These are phyloP conservation scores for Lagenaria siceraria DNA, from an alignment of 306 rosid species.

Conservation along the genomic window DNA sequence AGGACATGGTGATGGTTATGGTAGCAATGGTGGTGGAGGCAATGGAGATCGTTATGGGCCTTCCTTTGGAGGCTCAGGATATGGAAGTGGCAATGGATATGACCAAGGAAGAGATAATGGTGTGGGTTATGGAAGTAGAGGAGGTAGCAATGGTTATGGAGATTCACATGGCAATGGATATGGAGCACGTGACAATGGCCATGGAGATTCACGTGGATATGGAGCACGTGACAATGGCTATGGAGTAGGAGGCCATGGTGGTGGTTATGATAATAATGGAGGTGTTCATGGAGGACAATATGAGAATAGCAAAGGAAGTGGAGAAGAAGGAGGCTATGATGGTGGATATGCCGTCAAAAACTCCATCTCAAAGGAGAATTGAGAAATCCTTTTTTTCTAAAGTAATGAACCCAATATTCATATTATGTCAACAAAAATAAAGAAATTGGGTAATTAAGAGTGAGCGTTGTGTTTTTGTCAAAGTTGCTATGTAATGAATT, in stretches of 20 bases:
- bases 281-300: constrained; percentile 36
- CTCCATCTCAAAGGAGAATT: neutral
- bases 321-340: constrained; percentile 47
- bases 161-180: no score
- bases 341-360: constrained; percentile 30
- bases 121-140: neutral
- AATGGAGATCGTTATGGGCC: constrained; percentile 12
- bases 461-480: neutral
- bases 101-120: neutral
- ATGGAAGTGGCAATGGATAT: neutral
- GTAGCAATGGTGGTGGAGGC: constrained; percentile 11
- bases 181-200: neutral
- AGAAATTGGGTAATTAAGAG: neutral
- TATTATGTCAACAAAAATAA: neutral
- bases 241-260: constrained; percentile 17
- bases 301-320: constrained; percentile 28
- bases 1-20: constrained; percentile 10
- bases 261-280: constrained; percentile 19
- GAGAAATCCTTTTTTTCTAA: neutral
- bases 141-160: neutral
- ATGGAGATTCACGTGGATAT: neutral
- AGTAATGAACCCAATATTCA: neutral
- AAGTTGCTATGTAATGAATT: no score
- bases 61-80: neutral
- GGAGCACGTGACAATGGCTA: constrained; percentile 18